Percentiles rank a stretch among this genome's conserved stretches.
Conservation (phyloP, 225 moss, liverwort and hornwort genomes). For the Anthoceros angustus region DNA sequence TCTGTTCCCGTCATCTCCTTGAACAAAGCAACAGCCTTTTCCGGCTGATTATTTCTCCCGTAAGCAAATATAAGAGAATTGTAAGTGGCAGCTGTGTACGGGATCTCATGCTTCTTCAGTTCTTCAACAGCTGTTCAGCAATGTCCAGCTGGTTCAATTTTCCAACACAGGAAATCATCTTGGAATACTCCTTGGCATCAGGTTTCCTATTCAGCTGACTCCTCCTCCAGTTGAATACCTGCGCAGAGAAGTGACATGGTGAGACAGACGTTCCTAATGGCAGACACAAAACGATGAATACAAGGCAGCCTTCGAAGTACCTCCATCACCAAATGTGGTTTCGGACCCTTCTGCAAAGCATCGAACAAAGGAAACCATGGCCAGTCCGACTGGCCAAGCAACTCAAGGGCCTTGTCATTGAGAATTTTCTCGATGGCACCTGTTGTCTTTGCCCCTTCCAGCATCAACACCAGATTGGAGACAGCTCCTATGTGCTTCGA, state of each 20-base stretch:
- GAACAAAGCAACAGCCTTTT: constrained; percentile 52
- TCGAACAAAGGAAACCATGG: constrained; percentile 86
- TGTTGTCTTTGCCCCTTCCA: constrained; percentile 47
- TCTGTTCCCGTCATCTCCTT: constrained; percentile 49
- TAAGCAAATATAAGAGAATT: constrained; percentile 90
- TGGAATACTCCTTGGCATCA: constrained; percentile 78
- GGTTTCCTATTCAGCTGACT: constrained; percentile 60
- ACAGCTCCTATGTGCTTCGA: constrained; percentile 59
- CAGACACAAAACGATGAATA: not conserved
- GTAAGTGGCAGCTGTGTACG: constrained; percentile 45
- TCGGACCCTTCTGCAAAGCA: constrained; percentile 83
- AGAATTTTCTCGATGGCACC: constrained; percentile 45
- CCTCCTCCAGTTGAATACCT: constrained; percentile 97
- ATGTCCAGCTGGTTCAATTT: constrained; percentile 57
- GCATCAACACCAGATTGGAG: constrained; percentile 39
- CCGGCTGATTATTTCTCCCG: constrained; percentile 56
- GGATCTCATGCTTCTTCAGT: constrained; percentile 67
- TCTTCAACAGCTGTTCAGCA: constrained; percentile 50
- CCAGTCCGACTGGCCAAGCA: constrained; percentile 43
- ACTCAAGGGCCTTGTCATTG: constrained; percentile 42
- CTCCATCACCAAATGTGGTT: constrained; percentile 75
- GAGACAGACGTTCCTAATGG: not conserved
- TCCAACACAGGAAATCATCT: constrained; percentile 93
- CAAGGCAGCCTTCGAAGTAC: constrained; percentile 18
- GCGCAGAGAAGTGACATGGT: constrained; percentile 8